Conservation (phyloP, 257 asterid species). For the Penstemon davidsonii region DNA sequence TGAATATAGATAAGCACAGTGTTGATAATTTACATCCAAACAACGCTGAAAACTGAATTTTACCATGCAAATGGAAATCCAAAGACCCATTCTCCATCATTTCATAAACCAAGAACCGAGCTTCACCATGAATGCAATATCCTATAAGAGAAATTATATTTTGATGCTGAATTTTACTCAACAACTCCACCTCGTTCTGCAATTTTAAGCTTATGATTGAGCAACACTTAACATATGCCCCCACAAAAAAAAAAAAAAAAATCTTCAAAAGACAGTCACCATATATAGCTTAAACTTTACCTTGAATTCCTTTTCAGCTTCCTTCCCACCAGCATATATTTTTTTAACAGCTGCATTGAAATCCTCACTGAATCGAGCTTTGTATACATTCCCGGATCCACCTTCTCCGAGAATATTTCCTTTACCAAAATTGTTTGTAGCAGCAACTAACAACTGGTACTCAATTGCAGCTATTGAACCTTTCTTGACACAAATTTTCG, state of each 20-base stretch:
- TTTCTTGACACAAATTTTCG: conserved; percentile 54
- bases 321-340: conserved; percentile 55
- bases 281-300: conserved; percentile 31
- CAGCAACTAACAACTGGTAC: conserved; percentile 63
- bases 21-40: background rate
- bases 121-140: conserved; percentile 63
- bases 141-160: conserved; percentile 84
- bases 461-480: conserved; percentile 65
- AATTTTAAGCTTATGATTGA: conserved; percentile 24
- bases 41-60: conserved; percentile 3
- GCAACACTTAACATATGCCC: conserved; percentile 15
- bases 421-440: conserved; percentile 72
- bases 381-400: conserved; percentile 69
- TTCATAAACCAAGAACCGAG: conserved; percentile 77
- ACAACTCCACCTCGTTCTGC: conserved; percentile 82
- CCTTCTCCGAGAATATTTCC: conserved; percentile 74
- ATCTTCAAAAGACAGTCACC: conserved; percentile 1
- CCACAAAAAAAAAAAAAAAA: background rate
- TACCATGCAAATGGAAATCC: conserved; percentile 86
- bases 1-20: background rate
- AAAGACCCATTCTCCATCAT: conserved; percentile 87
- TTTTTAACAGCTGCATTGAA: conserved; percentile 73
- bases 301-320: conserved; percentile 73
- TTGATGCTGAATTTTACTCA: conserved; percentile 80
- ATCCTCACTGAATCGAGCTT: conserved; percentile 64